These are phyloP conservation scores for Fusarium ambrosium DNA, from an alignment of 2,329 filamentous ascomycete species.

Conservation along the genomic window DNA sequence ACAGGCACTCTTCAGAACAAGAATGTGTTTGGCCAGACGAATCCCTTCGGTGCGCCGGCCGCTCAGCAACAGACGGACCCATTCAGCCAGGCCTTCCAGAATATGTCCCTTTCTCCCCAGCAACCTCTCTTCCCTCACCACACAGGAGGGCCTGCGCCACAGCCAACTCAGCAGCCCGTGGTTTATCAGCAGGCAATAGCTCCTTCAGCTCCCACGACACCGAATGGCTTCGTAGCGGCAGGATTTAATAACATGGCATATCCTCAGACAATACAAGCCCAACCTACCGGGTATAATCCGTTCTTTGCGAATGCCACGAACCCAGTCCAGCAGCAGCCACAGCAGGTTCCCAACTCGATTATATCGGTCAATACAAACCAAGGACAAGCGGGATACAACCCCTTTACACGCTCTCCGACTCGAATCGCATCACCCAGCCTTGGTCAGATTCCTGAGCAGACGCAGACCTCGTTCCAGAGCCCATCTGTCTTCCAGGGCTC, in stretches of 20 bases:
- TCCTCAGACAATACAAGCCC: constrained; percentile 55
- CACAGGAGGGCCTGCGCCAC: constrained; percentile 72
- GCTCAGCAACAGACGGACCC: constrained; percentile 51
- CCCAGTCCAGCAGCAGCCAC: constrained; percentile 50
- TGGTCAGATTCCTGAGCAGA: constrained; percentile 67
- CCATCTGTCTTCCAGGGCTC: constrained; percentile 48
- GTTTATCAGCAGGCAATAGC: constrained; percentile 60
- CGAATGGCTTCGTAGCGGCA: constrained; percentile 56
- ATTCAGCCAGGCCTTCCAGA: constrained; percentile 80
- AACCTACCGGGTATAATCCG: constrained; percentile 64
- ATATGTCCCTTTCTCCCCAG: constrained; percentile 73
- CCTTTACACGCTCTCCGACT: constrained; percentile 64
- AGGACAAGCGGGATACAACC: constrained; percentile 59
- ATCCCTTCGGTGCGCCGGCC: constrained; percentile 75
- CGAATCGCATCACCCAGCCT: constrained; percentile 64
- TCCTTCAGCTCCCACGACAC: constrained; percentile 57
- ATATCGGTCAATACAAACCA: constrained; percentile 58
- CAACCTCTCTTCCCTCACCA: constrained; percentile 81
- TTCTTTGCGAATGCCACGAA: constrained; percentile 60
- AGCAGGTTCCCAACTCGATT: constrained; percentile 47
- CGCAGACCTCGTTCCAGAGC: constrained; percentile 59
- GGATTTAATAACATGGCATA: constrained; percentile 61
- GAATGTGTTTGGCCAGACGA: constrained; percentile 69
- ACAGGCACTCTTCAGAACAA: constrained; percentile 72
- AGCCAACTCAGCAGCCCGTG: constrained; percentile 55